Base-by-base conservation (phyloP, 768 basidiomycete species). In the Tulasnella sp. region DNA sequence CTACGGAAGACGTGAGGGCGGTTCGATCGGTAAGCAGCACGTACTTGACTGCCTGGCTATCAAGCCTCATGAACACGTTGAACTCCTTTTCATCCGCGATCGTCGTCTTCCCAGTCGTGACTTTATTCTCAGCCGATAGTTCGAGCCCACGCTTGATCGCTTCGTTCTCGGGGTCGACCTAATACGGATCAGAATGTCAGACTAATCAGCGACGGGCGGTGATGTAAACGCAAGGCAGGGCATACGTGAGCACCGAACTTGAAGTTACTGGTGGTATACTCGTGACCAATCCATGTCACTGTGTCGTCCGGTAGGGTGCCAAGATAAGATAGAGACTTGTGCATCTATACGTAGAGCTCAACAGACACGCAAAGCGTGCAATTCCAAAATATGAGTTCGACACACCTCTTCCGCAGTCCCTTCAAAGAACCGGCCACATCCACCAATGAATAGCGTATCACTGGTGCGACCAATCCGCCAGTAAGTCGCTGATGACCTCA, bases 351-450 rank as follows among this genome's bases (percentile, higher is more conserved):
- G 9, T 12, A 27, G 29, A 21, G 3, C 46, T 74, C 72, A 22
- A 67, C 62, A 2, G 72, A 64, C 11, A 68, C 69, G 15, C 71
- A 17, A 12, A 44, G 54, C 4, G 19, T 2, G 19, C 3, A 12
- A 5, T 19, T 8, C 30, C 4, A 4, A 2, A 29, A 4, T 25
- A 21, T 24, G 22, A 4, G 17, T 30, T 15, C 1, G 46, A 12
- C 42, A 3, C 19, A 56, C 54, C 44, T 91, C 78, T 12, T 75
- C 72, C 15, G 78, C 84, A 2, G 77, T 80, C 49, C 90, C 89
- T 68, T 97, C 93, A 68, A 96, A 96, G 80, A 97, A 98, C 24
- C 91, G 81, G 25, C 94, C 94, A 68, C 88, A 93, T 8, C 92
- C 91, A 61, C 75, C 77, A 59, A 75, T 70, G 74, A 96, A 94